Base-by-base conservation (phyloP, 176 grass and related monocot species). In the Thinopyrum elongatum region DNA sequence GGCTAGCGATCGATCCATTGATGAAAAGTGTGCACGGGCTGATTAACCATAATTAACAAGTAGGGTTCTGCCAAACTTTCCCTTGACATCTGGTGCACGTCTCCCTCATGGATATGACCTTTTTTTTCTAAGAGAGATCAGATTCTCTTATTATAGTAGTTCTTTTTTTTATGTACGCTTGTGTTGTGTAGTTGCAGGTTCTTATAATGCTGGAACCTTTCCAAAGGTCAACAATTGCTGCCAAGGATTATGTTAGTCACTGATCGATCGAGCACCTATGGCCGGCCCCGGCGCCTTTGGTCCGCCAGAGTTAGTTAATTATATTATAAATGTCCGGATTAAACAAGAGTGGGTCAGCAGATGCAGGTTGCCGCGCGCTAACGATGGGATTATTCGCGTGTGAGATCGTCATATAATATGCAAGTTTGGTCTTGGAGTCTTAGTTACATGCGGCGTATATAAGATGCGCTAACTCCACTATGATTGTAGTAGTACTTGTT, bases 171-270 rank as follows among this genome's bases (percentile, higher is more conserved):
- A 22, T 58, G n/a, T 53, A 16, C 7, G 39, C 64, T 41, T 34
- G 66, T 80, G 68, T 57, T 34, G 57, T 80, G 68, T 74, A 28
- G 42, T 83, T 28, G 74, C 42, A 75, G 34, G 5, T 68, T 62
- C 84, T 44, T 74, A 75, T 63, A 70, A 76, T 76, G 60, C 8
- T 53, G 60, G 53, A 80, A 16, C 76, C 81, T 87, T 84, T 87
- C 25, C 28, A 70, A 70, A 84, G 68, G 85, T 91, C 89, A 91
- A 87, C 85, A 87, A 87, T 84, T 91, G 89, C 81, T 87, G 81
- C 89, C 28, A 17, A 9, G 68, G 76, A 61, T 80, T 87, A 80
- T 76, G 68, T 74, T 83, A 78, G 30, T 60, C 10, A 12, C 76
- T 44, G 35, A 65, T 41, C 36, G 25, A 44, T 42, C 59, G 38